Percentiles rank a stretch among this genome's conserved stretches.
Conservation (phyloP, 1,139 yeast genomes). For the Suhomyces anneliseae region DNA sequence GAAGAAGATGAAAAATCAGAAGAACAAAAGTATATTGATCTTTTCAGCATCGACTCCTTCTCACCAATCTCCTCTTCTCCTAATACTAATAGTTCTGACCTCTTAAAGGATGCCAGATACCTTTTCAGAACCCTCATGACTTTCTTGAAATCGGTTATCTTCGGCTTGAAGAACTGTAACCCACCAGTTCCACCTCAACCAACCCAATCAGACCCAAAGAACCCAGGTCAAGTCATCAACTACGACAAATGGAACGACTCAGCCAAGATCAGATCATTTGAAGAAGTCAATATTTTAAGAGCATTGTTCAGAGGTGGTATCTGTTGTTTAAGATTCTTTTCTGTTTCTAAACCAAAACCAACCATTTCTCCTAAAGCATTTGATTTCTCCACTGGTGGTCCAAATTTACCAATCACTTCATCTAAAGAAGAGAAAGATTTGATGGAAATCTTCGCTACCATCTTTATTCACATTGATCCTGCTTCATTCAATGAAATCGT, state of each 20-base stretch:
- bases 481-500: constrained; percentile 94
- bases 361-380: constrained; percentile 48
- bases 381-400: constrained; percentile 69
- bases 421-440: constrained; percentile 92
- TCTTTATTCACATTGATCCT: constrained; percentile 91
- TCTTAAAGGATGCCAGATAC: constrained; percentile 83
- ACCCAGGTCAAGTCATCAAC: constrained; percentile 56
- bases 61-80: constrained; percentile 42
- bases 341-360: constrained; percentile 52
- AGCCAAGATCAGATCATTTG: constrained; percentile 78
- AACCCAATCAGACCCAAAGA: constrained; percentile 53
- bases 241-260: constrained; percentile 77
- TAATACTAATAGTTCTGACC: constrained; percentile 49
- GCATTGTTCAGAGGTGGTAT: constrained; percentile 83
- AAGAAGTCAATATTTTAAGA: constrained; percentile 77
- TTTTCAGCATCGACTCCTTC: constrained; percentile 40
- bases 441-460: constrained; percentile 94
- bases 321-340: constrained; percentile 74
- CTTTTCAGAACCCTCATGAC: constrained; percentile 87
- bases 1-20: constrained; percentile 10
- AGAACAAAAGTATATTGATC: constrained; percentile 21
- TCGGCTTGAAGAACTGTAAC: constrained; percentile 86
- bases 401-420: constrained; percentile 79
- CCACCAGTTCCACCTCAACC: constrained; percentile 73
- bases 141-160: constrained; percentile 85